Evolutionary conservation across 176 grass and related monocot genomes (phyloP).

Genomic region (Zoysia japonica): DNA sequence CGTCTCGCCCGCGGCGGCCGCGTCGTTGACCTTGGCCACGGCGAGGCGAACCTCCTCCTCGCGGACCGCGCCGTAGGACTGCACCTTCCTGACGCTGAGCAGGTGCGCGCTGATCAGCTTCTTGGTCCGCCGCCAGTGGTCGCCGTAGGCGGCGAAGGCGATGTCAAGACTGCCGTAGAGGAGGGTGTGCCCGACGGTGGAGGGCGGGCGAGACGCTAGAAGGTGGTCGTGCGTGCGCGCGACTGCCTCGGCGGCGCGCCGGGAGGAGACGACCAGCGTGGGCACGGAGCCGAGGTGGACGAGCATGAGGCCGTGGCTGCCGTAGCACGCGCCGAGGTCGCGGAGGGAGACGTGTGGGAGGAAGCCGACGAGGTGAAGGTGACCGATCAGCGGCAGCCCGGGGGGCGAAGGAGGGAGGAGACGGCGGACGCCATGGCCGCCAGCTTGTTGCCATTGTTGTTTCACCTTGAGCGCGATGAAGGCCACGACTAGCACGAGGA

Average conservation of each 20-base stretch:
- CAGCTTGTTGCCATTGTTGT: not conserved
- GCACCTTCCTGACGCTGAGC: slow-evolving; percentile 7
- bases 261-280: slow-evolving; percentile 40
- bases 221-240: slow-evolving; percentile 42
- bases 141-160: slow-evolving; percentile 27
- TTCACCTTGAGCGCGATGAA: not conserved
- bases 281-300: slow-evolving; percentile 44
- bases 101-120: slow-evolving; percentile 28
- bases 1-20: not conserved
- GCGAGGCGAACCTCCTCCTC: slow-evolving; percentile 8
- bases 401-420: slow-evolving; percentile 34
- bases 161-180: slow-evolving; percentile 30
- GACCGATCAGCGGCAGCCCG: slow-evolving; percentile 35
- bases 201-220: slow-evolving; percentile 41
- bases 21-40: not conserved
- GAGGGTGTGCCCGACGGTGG: slow-evolving; percentile 1
- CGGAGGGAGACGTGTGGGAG: slow-evolving; percentile 21
- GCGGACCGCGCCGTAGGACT: slow-evolving; percentile 7
- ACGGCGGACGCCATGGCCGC: no score
- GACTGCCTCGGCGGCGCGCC: slow-evolving; percentile 33
- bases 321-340: slow-evolving; percentile 7
- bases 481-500: not conserved
- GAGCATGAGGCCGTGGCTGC: slow-evolving; percentile 24
- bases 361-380: slow-evolving; percentile 34
- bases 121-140: slow-evolving; percentile 45